phyloP scores from a whole-genome alignment of 495 filamentous ascomycete genomes.

The Talaromyces thailandensis region DNA sequence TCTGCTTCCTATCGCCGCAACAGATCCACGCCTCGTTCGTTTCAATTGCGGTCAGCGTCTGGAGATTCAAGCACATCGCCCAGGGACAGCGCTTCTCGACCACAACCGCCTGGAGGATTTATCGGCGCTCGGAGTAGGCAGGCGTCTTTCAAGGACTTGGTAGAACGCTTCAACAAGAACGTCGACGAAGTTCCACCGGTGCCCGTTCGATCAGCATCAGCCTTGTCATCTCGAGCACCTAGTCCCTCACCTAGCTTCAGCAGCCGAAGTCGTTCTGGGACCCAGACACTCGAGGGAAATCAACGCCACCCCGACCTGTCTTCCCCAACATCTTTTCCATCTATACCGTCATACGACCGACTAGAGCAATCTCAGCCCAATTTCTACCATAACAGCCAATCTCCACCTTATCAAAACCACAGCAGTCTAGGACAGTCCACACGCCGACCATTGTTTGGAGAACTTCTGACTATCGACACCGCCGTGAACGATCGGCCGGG shows the following conservation, averaged over 20 bases:
- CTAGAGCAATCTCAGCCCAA: background rate
- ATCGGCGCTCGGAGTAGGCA: conserved; percentile 27
- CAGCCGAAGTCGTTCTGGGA: conserved; percentile 15
- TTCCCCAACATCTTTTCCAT: conserved; percentile 10
- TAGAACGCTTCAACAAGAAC: conserved; percentile 52
- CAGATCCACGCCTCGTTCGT: conserved; percentile 18
- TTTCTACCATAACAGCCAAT: conserved; percentile 9
- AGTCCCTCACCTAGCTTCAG: conserved; percentile 25
- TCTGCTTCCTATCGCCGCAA: conserved; percentile 19
- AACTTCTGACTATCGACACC: conserved; percentile 33
- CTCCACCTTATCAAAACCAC: conserved; percentile 11
- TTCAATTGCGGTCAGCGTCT: conserved; percentile 26
- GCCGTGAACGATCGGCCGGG: conserved; percentile 22
- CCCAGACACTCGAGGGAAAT: background rate
- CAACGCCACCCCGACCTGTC: conserved; percentile 16
- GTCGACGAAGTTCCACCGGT: conserved; percentile 44
- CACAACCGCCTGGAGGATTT: conserved; percentile 13
- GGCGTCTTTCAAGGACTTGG: conserved; percentile 51
- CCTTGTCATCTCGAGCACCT: conserved; percentile 16
- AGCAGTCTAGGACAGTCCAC: background rate
- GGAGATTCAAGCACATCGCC: conserved; percentile 17
- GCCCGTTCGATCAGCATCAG: conserved; percentile 25
- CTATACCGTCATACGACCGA: background rate
- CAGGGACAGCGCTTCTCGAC: conserved; percentile 14
- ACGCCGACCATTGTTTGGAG: conserved; percentile 42